Percentiles rank a stretch among this genome's conserved stretches.
These are phyloP conservation scores for Jatropha podagrica DNA, from an alignment of 441 rosid genomes.

Conservation along the genomic window DNA sequence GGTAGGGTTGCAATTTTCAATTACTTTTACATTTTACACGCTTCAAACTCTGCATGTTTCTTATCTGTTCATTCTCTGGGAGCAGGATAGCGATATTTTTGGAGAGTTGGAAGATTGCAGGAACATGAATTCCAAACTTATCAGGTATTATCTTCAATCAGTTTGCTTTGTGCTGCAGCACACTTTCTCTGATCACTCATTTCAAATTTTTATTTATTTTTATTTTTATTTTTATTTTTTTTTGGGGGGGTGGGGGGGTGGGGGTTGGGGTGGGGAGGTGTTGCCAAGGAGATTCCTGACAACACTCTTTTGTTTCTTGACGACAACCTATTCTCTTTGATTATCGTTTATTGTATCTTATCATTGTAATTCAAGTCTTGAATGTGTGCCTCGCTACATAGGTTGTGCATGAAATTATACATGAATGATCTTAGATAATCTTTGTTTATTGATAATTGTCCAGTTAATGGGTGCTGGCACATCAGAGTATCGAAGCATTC, in stretches of 20 bases:
- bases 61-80: conserved; percentile 23
- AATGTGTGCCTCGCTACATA: too few species aligned
- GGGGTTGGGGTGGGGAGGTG: too few species aligned
- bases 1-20: conserved; percentile 37
- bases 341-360: neutral
- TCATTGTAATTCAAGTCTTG: conserved; percentile 5
- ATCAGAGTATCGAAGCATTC: neutral
- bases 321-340: conserved; percentile 5
- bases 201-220: neutral
- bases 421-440: neutral
- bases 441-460: neutral
- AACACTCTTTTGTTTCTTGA: neutral
- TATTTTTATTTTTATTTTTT: too few species aligned
- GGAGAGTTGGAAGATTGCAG: conserved; percentile 72
- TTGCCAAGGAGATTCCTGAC: neutral
- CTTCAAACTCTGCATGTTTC: conserved; percentile 22
- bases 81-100: conserved; percentile 51
- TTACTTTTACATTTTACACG: conserved; percentile 22
- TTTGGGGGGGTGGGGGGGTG: too few species aligned
- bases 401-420: too few species aligned
- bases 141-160: conserved; percentile 48
- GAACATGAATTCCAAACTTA: conserved; percentile 62
- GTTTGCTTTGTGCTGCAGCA: conserved; percentile 4
- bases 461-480: neutral
- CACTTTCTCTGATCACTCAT: neutral